Conservation (phyloP, 164 flowering plant genomes). For the Vitis rotundifolia region DNA sequence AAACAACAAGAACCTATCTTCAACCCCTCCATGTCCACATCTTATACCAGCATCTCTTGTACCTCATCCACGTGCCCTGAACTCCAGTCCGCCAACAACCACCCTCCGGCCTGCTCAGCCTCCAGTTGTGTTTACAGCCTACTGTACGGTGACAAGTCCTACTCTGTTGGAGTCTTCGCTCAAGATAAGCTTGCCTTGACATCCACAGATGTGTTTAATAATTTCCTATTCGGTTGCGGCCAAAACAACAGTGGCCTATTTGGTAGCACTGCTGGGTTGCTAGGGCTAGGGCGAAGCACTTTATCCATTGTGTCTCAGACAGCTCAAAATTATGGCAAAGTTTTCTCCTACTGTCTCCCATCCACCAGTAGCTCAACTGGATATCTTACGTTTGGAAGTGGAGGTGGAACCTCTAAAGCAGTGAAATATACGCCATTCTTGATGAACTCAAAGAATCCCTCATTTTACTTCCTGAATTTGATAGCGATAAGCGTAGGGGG, state of each 20-base stretch:
- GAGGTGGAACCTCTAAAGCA: neutral
- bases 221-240: slow-evolving; percentile 53
- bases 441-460: slow-evolving; percentile 3
- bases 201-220: slow-evolving; percentile 20
- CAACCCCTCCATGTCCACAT: slow-evolving; percentile 31
- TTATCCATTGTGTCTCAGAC: slow-evolving; percentile 43
- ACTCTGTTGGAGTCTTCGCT: slow-evolving; percentile 40
- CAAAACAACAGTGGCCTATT: slow-evolving; percentile 42
- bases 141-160: slow-evolving; percentile 51
- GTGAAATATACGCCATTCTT: slow-evolving; percentile 35
- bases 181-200: slow-evolving; percentile 37
- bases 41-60: slow-evolving; percentile 44
- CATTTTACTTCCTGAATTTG: slow-evolving; percentile 33
- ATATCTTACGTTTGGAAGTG: slow-evolving; percentile 22
- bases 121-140: slow-evolving; percentile 47
- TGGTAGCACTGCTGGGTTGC: slow-evolving; percentile 38
- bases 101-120: slow-evolving; percentile 22
- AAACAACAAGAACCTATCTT: slow-evolving; percentile 43
- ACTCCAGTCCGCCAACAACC: slow-evolving; percentile 39
- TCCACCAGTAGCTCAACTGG: slow-evolving; percentile 22
- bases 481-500: slow-evolving; percentile 31
- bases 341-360: slow-evolving; percentile 37
- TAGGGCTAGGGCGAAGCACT: slow-evolving; percentile 40
- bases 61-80: slow-evolving; percentile 22
- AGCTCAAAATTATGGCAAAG: slow-evolving; percentile 19